Evolutionary conservation across 2,329 filamentous ascomycete species (phyloP).

Genomic region (Drechslerella coelobrocha): DNA sequence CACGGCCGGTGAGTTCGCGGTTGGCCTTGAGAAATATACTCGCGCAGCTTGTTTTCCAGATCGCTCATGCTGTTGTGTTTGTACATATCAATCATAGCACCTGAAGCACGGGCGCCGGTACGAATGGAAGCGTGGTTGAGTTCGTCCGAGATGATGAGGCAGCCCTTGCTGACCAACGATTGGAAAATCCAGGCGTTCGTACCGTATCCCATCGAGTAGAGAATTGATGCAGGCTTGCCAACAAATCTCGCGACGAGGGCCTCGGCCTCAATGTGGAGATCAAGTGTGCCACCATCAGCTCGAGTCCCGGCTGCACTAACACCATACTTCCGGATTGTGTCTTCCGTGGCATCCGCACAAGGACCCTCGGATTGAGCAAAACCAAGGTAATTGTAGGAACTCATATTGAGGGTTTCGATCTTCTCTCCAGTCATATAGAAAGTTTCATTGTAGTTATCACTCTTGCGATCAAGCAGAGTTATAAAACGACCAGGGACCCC

Average conservation of each 20-base stretch:
- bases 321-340: slow-evolving; percentile 82
- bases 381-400: slow-evolving; percentile 98
- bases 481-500: slow-evolving; percentile 95
- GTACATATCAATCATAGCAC: slow-evolving; percentile 93
- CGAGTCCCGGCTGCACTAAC: slow-evolving; percentile 82
- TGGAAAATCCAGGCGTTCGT: slow-evolving; percentile 95
- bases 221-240: slow-evolving; percentile 91
- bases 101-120: slow-evolving; percentile 89
- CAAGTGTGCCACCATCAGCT: slow-evolving; percentile 82
- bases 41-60: slow-evolving; percentile 82
- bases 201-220: slow-evolving; percentile 98
- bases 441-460: slow-evolving; percentile 86
- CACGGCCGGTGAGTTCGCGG: slow-evolving; percentile 97
- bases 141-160: slow-evolving; percentile 93
- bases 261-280: slow-evolving; percentile 88
- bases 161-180: slow-evolving; percentile 88
- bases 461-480: slow-evolving; percentile 87
- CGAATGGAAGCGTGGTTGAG: slow-evolving; percentile 98
- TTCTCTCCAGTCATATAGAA: slow-evolving; percentile 88
- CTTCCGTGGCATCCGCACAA: slow-evolving; percentile 91
- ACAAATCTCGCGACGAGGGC: slow-evolving; percentile 87
- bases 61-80: slow-evolving; percentile 96
- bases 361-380: slow-evolving; percentile 97
- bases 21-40: slow-evolving; percentile 94
- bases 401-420: slow-evolving; percentile 97